Percentiles rank a stretch among this genome's conserved stretches.
These are phyloP conservation scores for Zygosaccharomyces sapae DNA, from an alignment of 1,139 yeast genomes.

Conservation along the genomic window DNA sequence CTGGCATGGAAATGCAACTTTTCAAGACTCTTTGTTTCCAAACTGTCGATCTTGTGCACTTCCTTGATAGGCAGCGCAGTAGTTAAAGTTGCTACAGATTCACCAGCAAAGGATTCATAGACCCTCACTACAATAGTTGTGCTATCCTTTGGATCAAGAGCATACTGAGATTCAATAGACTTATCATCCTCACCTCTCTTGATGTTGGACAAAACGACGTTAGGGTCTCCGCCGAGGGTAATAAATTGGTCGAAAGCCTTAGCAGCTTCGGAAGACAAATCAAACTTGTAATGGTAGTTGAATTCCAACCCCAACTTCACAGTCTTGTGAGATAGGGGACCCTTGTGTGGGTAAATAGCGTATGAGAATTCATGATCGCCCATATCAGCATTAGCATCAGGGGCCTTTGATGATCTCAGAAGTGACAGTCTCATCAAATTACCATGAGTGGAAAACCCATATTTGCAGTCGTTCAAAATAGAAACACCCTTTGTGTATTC, in stretches of 20 bases:
- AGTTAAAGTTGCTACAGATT: slow-evolving; percentile 48
- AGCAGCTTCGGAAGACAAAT: slow-evolving; percentile 55
- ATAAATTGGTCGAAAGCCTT: slow-evolving; percentile 72
- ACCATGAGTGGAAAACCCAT: slow-evolving; percentile 90
- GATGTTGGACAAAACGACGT: slow-evolving; percentile 67
- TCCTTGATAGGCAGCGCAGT: slow-evolving; percentile 44
- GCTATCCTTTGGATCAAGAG: slow-evolving; percentile 28
- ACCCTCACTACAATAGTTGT: slow-evolving; percentile 65
- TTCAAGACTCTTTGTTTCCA: slow-evolving; percentile 54
- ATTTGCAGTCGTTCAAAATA: slow-evolving; percentile 76
- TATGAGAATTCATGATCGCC: slow-evolving; percentile 80
- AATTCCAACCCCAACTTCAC: slow-evolving; percentile 79
- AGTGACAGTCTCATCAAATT: slow-evolving; percentile 78
- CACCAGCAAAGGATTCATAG: slow-evolving; percentile 85
- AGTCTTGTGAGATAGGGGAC: slow-evolving; percentile 57
- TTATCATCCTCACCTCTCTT: slow-evolving; percentile 87
- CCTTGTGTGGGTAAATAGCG: slow-evolving; percentile 78
- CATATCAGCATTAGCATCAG: slow-evolving; percentile 92
- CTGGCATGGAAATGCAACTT: slow-evolving; percentile 32
- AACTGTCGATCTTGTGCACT: slow-evolving; percentile 59
- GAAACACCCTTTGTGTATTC: slow-evolving; percentile 85
- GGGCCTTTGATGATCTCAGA: slow-evolving; percentile 85
- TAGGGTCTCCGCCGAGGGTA: slow-evolving; percentile 53
- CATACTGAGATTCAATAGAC: slow-evolving; percentile 42
- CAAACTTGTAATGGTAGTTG: slow-evolving; percentile 51